Base-by-base conservation (phyloP, 768 basidiomycete genomes). In the Candolleomyces eurysporus region DNA sequence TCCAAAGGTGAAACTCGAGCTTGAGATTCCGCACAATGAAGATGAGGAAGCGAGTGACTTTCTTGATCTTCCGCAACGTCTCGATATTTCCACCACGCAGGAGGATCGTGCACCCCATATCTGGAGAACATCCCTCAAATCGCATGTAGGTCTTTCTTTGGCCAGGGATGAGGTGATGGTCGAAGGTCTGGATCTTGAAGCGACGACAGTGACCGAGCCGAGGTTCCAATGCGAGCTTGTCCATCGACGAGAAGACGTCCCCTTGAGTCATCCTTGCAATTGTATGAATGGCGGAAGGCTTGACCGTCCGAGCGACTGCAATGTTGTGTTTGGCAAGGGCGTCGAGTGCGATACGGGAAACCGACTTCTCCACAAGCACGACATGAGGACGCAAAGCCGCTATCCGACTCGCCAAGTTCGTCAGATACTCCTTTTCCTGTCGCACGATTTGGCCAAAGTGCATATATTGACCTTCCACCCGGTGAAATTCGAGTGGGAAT, bases 111-210 rank as follows among this genome's bases (percentile, higher is more conserved):
- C 95, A 98, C 0, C 96, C 96, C 84, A 93, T 90, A 64, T 97
- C 93, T 54, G 85, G 84, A 69, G 85, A 90, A 68, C 96, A 97
- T 2, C 96, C 96, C 74, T 99, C 97, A 68, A 99, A 98, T 1
- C 97, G 89, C 94, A 99, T 95, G 69, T 94, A 91, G 0, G 96
- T 94, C 79, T 99, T 99, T 59, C 97, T 83, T 17, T 84, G 84
- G 19, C 94, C 95, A n/a, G 96, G 94, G 46, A 98, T 99, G 45
- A 96, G 80, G 13, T 86, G 82, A 73, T 99, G 96, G 64, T 98
- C 96, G 71, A 91, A 98, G 0, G 97, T 97, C 73, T 97, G 94
- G 6, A 98, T 83, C 39, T 88, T 82, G 73, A 94, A 96, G 19
- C 85, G 84, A 6, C 85, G 77, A 69, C 96, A 98, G 67, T 96